Conservation (phyloP, 2,329 filamentous ascomycete species). For the Aspergillus glaucus region DNA sequence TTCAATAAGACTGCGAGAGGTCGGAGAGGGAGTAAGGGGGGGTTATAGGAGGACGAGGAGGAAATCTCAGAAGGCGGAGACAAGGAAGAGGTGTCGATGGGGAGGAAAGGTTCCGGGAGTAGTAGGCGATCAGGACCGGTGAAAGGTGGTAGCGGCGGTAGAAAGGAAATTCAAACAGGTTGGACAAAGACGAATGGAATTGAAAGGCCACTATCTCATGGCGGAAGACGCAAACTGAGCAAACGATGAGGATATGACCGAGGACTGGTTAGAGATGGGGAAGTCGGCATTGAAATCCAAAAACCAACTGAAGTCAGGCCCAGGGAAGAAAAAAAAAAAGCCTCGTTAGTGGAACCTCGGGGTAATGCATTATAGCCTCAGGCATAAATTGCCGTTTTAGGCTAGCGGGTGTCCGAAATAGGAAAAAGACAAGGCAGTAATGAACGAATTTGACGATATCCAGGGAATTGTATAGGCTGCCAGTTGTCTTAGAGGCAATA, state of each 20-base stretch:
- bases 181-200: conserved; percentile 2
- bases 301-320: conserved; percentile 27
- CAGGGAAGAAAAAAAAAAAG: conserved; percentile 28
- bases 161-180: neutral
- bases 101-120: neutral
- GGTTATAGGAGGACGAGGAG: conserved; percentile 8
- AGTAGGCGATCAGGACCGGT: conserved; percentile 1
- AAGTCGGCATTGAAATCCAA: conserved; percentile 8
- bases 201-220: conserved; percentile 28
- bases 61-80: conserved; percentile 19
- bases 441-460: neutral
- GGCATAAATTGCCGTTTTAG: conserved; percentile 10
- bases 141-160: conserved; percentile 1
- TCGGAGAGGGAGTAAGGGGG: conserved; percentile 6
- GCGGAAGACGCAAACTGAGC: conserved; percentile 13
- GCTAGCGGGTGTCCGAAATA: neutral
- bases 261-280: conserved; percentile 1
- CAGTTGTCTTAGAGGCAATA: neutral
- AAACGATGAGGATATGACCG: conserved; percentile 4
- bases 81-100: conserved; percentile 5
- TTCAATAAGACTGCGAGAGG: conserved; percentile 9
- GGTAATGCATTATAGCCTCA: conserved; percentile 16
- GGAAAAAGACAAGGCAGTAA: neutral
- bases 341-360: conserved; percentile 28
- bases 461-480: neutral